Evolutionary conservation across 2,329 filamentous ascomycete genomes (phyloP), one percentile per base, ranked within the genome.

Genomic region (Colletotrichum destructivum): DNA sequence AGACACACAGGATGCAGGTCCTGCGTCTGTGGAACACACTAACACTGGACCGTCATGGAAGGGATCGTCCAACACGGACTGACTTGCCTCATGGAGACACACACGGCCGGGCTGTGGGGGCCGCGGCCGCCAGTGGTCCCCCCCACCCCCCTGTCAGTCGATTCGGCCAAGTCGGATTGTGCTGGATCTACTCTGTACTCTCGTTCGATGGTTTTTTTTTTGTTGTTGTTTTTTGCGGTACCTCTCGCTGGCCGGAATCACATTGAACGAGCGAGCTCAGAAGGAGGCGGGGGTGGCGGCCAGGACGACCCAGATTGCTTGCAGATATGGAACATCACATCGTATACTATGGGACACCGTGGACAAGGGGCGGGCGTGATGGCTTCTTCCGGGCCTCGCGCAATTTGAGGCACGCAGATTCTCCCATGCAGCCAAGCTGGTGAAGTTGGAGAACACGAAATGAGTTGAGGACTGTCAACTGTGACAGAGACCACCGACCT

Each of bases 361-460:
- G 26, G 3, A 26, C 26, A 26, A 26, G 51, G 26, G 60, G 8
- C 38, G 15, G 38, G 4, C 47, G 18, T 23, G 56, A 23, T 21
- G 15, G 12, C 21, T 4, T 31, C 26, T 26, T 40, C n/a, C 42
- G 38, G 61, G 12, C n/a, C 18, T 9, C 35, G 16, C 44, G 23
- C 9, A 13, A 63, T 23, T 23, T 47, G 21, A 56, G 38, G 16
- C 16, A n/a, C 13, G 23, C 18, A 46, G 16, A 38, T 16, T n/a
- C 7, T 4, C 16, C 42, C 35, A 52, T 68, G 65, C 65, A 68
- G 65, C 65, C 57, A 68, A 68, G 65, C 18, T 55, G 23, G 51
- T 8, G 16, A 60, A 26, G 23, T 6, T 47, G 16, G 56, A 2
- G 40, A 38, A 47, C 7, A 47, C 18, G 49, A 49, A 62, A 49